Conservation (phyloP, 257 asterid genomes). For the Solanum neorickii region DNA sequence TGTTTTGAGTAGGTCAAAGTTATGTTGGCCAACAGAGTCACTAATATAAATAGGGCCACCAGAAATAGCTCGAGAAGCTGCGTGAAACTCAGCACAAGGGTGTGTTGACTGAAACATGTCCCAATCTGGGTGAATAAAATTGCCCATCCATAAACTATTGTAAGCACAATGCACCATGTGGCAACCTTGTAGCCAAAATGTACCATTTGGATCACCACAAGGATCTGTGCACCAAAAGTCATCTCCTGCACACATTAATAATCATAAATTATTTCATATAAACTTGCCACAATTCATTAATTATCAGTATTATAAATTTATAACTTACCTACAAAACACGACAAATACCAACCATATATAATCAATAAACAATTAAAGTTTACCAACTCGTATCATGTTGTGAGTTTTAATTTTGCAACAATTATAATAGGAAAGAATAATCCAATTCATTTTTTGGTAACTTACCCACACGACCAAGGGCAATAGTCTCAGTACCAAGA, state of each 20-base stretch:
- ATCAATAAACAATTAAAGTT: not conserved
- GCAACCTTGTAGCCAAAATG: constrained; percentile 93
- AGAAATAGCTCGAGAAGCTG: constrained; percentile 92
- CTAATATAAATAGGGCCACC: constrained; percentile 92
- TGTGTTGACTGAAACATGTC: constrained; percentile 97
- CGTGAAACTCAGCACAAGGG: constrained; percentile 88
- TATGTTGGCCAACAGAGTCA: constrained; percentile 73
- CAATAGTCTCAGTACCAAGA: constrained; percentile 72
- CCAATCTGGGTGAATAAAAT: constrained; percentile 95
- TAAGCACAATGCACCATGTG: constrained; percentile 99
- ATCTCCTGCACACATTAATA: constrained; percentile 35
- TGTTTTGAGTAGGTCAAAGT: constrained; percentile 55
- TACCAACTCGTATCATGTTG: not conserved
- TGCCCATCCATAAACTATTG: constrained; percentile 96
- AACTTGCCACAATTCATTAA: not conserved
- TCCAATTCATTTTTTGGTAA: not conserved
- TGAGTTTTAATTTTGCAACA: not conserved
- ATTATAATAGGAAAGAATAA: too few relatives aligned
- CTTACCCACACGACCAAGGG: constrained; percentile 90
- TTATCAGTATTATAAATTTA: not conserved
- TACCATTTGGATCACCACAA: constrained; percentile 86
- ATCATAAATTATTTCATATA: not conserved
- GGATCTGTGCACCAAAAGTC: constrained; percentile 98
- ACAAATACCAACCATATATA: not conserved
- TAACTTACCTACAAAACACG: not conserved